phyloP scores from a whole-genome alignment of 75 land plant species.

The Pseudotsuga menziesii region DNA sequence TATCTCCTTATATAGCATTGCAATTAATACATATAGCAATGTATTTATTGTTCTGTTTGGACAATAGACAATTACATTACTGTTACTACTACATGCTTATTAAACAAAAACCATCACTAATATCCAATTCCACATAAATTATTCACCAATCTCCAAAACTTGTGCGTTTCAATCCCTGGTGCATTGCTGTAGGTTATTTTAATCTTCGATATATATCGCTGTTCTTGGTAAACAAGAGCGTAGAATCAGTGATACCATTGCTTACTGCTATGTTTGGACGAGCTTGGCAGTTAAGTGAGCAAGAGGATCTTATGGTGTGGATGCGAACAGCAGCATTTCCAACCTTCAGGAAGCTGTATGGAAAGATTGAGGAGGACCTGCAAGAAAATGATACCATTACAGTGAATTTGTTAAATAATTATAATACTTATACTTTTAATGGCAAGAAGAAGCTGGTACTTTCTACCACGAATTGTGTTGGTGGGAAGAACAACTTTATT shows the following conservation, averaged over 20 bases:
- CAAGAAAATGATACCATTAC: constrained; percentile 24
- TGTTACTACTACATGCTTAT: too few relatives aligned
- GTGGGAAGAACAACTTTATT: constrained; percentile 57
- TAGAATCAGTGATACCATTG: not conserved
- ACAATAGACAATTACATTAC: too few relatives aligned
- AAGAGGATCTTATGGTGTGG: constrained; percentile 72
- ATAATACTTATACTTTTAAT: constrained; percentile 73
- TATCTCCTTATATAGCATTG: too few relatives aligned
- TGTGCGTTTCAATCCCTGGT: too few relatives aligned
- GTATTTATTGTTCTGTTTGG: too few relatives aligned
- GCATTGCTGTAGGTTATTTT: too few relatives aligned
- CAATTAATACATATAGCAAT: too few relatives aligned
- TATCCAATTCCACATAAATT: too few relatives aligned
- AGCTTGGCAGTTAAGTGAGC: constrained; percentile 44
- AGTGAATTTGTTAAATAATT: constrained; percentile 47
- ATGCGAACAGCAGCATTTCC: constrained; percentile 87
- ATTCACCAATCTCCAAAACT: too few relatives aligned
- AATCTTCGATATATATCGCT: too few relatives aligned
- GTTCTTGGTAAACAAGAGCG: too few relatives aligned
- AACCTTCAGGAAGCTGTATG: constrained; percentile 73
- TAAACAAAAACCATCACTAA: too few relatives aligned
- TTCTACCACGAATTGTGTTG: constrained; percentile 79
- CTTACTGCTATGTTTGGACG: not conserved
- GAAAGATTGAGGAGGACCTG: constrained; percentile 64
- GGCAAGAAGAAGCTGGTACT: constrained; percentile 77